Evolutionary conservation across 805 yeast genomes (phyloP).

Genomic region (Kazachstania taianensis): DNA sequence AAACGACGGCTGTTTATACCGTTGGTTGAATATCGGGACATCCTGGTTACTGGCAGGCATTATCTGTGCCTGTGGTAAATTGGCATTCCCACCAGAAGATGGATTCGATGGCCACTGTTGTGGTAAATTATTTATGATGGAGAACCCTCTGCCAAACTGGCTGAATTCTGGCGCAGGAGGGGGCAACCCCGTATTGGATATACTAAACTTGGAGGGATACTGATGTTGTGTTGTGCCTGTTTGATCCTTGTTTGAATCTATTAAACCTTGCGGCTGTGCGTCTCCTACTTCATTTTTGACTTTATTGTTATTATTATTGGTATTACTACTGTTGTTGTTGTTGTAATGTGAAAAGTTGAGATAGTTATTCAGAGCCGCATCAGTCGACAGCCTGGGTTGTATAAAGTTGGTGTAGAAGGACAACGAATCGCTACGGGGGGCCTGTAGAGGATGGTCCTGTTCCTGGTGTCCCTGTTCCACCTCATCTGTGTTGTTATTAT

Average conservation of each 20-base stretch:
- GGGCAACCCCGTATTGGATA: slow-evolving; percentile 1
- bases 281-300: background rate
- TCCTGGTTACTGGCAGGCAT: slow-evolving; percentile 3
- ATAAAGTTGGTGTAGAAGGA: slow-evolving; percentile 16
- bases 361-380: slow-evolving; percentile 18
- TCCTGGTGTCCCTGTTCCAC: too few species aligned
- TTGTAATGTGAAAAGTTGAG: slow-evolving; percentile 12
- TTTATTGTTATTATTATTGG: slow-evolving; percentile 1
- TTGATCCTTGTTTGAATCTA: background rate
- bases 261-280: too few species aligned
- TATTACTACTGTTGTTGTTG: slow-evolving; percentile 3
- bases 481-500: too few species aligned
- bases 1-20: too few species aligned
- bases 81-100: too few species aligned
- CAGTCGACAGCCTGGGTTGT: slow-evolving; percentile 17
- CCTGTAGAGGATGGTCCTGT: too few species aligned
- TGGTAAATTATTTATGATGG: slow-evolving; percentile 23
- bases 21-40: slow-evolving; percentile 1
- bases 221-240: background rate
- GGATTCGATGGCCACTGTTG: slow-evolving; percentile 6
- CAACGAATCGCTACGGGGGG: slow-evolving; percentile 7
- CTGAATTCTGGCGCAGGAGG: slow-evolving; percentile 2
- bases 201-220: background rate
- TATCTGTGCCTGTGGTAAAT: background rate
- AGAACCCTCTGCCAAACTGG: slow-evolving; percentile 24